These are phyloP conservation scores for Scorias spongiosa DNA, from an alignment of 2,329 filamentous ascomycete species.

Conservation along the genomic window DNA sequence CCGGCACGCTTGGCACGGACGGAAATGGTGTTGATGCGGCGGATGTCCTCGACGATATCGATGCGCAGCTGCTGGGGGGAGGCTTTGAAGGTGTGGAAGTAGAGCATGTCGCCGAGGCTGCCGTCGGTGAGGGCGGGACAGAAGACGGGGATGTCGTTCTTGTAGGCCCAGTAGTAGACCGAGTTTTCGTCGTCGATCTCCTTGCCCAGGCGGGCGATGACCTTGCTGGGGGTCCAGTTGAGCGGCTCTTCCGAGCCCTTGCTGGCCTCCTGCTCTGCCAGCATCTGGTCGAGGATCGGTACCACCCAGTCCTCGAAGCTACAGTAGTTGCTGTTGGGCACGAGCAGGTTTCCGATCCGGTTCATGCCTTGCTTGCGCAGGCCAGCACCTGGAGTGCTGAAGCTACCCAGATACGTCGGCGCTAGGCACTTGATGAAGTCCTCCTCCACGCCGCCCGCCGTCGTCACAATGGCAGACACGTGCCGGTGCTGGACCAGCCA, in stretches of 20 bases:
- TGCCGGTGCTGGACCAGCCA: slow-evolving; percentile 89
- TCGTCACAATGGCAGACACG: slow-evolving; percentile 85
- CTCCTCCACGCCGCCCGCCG: slow-evolving; percentile 88
- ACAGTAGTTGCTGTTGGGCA: slow-evolving; percentile 96
- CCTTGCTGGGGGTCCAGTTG: slow-evolving; percentile 87
- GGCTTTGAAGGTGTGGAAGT: slow-evolving; percentile 91
- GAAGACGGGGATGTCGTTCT: slow-evolving; percentile 93
- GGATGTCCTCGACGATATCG: slow-evolving; percentile 88
- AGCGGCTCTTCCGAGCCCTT: slow-evolving; percentile 48
- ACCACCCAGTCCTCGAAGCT: slow-evolving; percentile 96
- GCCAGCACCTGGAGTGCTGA: slow-evolving; percentile 58
- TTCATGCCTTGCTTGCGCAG: slow-evolving; percentile 80
- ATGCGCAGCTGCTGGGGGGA: slow-evolving; percentile 68
- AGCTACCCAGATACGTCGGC: slow-evolving; percentile 82
- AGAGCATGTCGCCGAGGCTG: slow-evolving; percentile 92
- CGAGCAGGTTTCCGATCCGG: slow-evolving; percentile 86
- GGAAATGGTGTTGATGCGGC: slow-evolving; percentile 80
- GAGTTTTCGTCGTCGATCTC: slow-evolving; percentile 88
- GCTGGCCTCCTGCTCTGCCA: slow-evolving; percentile 78
- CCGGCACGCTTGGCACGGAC: slow-evolving; percentile 76
- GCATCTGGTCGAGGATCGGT: slow-evolving; percentile 85
- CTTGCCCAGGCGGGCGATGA: slow-evolving; percentile 77
- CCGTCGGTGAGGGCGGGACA: slow-evolving; percentile 93
- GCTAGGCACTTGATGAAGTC: slow-evolving; percentile 97
- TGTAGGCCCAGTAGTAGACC: slow-evolving; percentile 95